Percentiles rank a stretch among this genome's conserved stretches.
Evolutionary conservation across 2,329 filamentous ascomycete species (phyloP).

Genomic region (Exophiala bonariae): DNA sequence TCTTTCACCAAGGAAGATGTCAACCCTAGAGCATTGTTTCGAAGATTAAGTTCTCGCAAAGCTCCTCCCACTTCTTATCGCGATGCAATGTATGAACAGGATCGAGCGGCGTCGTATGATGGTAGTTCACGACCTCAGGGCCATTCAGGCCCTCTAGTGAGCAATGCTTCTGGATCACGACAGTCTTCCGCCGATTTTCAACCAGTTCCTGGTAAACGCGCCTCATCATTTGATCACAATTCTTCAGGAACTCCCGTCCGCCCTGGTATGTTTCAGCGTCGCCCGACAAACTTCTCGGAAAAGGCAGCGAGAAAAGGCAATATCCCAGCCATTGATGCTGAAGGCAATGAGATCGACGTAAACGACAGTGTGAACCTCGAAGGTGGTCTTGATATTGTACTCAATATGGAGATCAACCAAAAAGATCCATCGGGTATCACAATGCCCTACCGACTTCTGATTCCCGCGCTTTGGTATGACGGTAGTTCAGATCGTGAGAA

Average conservation of each 20-base stretch:
- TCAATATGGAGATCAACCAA: constrained; percentile 87
- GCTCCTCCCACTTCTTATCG: constrained; percentile 39
- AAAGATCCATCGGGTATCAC: constrained; percentile 87
- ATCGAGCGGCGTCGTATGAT: constrained; percentile 23
- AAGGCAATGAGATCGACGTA: constrained; percentile 49
- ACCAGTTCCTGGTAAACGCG: constrained; percentile 6
- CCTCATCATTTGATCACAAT: constrained; percentile 26
- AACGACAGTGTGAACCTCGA: constrained; percentile 68
- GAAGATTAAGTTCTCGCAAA: constrained; percentile 47
- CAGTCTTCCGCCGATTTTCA: constrained; percentile 21
- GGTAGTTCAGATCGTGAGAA: constrained; percentile 33
- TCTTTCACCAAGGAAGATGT: constrained; percentile 61
- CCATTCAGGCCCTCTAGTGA: background rate
- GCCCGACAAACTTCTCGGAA: constrained; percentile 66
- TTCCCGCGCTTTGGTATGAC: constrained; percentile 70
- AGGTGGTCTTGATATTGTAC: constrained; percentile 78
- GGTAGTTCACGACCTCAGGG: constrained; percentile 11
- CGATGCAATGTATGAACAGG: constrained; percentile 34
- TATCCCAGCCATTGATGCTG: constrained; percentile 42
- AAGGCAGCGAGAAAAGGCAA: constrained; percentile 60
- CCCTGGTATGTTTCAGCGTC: constrained; percentile 61
- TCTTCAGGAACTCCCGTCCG: constrained; percentile 28
- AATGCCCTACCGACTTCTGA: constrained; percentile 78
- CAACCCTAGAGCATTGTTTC: constrained; percentile 43
- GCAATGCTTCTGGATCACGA: constrained; percentile 12